Evolutionary conservation across 352 stramenopile genomes (phyloP), one percentile per base, ranked within the genome.

Genomic region (Globisporangium yorkense): DNA sequence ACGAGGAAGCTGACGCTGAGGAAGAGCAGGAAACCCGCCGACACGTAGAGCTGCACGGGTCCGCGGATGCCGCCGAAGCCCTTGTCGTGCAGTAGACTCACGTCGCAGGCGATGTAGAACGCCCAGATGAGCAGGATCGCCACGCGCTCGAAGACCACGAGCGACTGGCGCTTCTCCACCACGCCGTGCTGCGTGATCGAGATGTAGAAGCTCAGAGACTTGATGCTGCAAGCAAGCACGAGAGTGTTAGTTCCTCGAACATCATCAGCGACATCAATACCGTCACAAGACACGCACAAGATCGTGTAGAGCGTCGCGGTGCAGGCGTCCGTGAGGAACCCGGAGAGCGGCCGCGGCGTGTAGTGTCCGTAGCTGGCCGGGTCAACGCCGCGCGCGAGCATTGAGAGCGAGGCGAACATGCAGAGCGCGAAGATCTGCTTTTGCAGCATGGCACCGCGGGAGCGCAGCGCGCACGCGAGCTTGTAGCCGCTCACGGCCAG

Each of bases 231-330:
- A 37, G 59, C 24, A 27, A 27, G 41, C 49, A 20, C 16, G 15
- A 21, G 13, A 7, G 18, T 13, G 40, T 53, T 6, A 24, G 21
- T 18, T 12, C 21, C 31, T 13, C 7, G 29, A n/a, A 4, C 29
- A 37, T 51, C 2, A 56, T n/a, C n/a, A 35, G 12, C 35, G 8
- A 1, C 35, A 41, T 41, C 35, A 41, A 15, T 15, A 41, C 9
- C 35, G 9, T 9, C 9, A 41, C 9, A 58, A 33, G 20, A 13
- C 45, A 74, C 72, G 50, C 66, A 81, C 72, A 77, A 84, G 53
- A 87, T 71, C 1, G 76, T 77, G 66, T 75, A 84, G 21, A 87
- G 59, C 49, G 76, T 66, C 3, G 76, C 76, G 4, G 79, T 89
- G 45, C 79, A 89, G 41, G 77, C 74, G 59, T 89, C 68, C 6